Evolutionary conservation across 192 early-diverging fungal species (phyloP), one percentile per base, ranked within the genome.

Genomic region (Backusella luteola): DNA sequence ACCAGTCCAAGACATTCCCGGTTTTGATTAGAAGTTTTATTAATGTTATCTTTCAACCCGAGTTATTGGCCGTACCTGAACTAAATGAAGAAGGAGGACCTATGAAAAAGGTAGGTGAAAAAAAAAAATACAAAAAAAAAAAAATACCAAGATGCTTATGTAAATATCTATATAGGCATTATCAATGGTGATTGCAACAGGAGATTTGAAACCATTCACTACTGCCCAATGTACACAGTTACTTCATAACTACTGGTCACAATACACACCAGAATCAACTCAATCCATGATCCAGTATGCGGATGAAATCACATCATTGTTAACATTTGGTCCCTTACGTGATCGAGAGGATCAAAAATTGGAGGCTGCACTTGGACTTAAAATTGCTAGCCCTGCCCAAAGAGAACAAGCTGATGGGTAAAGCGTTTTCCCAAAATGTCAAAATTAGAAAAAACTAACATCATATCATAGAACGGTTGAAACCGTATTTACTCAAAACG

Each of bases 271-370:
- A 9, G 71, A 21, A 26, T 69, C 70, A 23, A 75, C 42, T 9
- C 59, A 34, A 17, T 68, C 70, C 11, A 80, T 76, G 76, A 67
- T 67, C 12, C 59, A 69, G 2, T 86, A 84, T 44, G 46, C 39
- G 17, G 34, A 59, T 9, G 74, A 84, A 53, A 78, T 89, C 1
- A 59, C 79, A 1, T 53, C 66, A 11, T 41, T 89, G 2, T 63
- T 87, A 6, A 38, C 82, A 4, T 89, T 82, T 76, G 88, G 88
- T 0, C 88, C 88, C 19, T n/a, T 80, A 17, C 63, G 87, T 53
- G 87, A 89, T 66, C 77, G 85, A 34, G 85, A 89, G 15, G 84
- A 85, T 39, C 83, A 87, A 67, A 84, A 85, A 44, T 35, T 87
- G n/a, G 88, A 89, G 49, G 82, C 84, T 0, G 80, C 79, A 23